These are phyloP conservation scores for Potentilla sterilis DNA, from an alignment of 306 rosid genomes.

Conservation along the genomic window DNA sequence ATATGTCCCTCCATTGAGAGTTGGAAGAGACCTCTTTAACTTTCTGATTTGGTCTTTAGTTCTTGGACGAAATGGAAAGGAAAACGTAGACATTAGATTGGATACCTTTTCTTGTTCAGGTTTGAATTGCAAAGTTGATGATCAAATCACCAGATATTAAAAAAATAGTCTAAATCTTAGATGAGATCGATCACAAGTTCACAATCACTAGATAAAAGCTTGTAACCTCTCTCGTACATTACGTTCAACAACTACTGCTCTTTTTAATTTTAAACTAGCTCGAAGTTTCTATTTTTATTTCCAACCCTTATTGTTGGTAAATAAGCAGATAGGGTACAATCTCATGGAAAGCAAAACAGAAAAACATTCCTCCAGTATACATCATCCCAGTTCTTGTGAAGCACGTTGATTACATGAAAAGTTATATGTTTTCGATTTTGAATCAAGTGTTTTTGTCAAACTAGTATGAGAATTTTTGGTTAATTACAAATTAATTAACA, in stretches of 20 bases:
- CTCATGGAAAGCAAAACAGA: slow-evolving; percentile 29
- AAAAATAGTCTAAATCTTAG: neutral
- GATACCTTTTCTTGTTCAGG: slow-evolving; percentile 16
- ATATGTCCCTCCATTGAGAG: slow-evolving; percentile 27
- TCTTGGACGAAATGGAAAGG: slow-evolving; percentile 26
- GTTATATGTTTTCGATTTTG: neutral
- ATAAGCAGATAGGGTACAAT: slow-evolving; percentile 10
- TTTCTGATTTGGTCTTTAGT: slow-evolving; percentile 33
- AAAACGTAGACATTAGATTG: slow-evolving; percentile 8
- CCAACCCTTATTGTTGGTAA: neutral
- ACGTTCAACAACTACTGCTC: too few relatives aligned
- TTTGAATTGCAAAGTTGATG: neutral
- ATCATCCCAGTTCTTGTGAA: slow-evolving; percentile 28
- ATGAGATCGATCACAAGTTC: neutral
- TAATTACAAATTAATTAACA: neutral
- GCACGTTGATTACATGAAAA: slow-evolving; percentile 17
- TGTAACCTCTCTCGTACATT: too few relatives aligned
- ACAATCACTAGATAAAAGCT: neutral
- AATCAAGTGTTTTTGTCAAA: slow-evolving; percentile 4
- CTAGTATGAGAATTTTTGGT: neutral
- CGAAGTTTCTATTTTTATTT: too few relatives aligned
- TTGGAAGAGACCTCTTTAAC: slow-evolving; percentile 9
- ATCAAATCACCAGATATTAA: neutral
- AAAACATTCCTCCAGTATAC: slow-evolving; percentile 32
- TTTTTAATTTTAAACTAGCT: too few relatives aligned